Evolutionary conservation across 345 rosid species (phyloP).

Genomic region (Pelargonium nanum): DNA sequence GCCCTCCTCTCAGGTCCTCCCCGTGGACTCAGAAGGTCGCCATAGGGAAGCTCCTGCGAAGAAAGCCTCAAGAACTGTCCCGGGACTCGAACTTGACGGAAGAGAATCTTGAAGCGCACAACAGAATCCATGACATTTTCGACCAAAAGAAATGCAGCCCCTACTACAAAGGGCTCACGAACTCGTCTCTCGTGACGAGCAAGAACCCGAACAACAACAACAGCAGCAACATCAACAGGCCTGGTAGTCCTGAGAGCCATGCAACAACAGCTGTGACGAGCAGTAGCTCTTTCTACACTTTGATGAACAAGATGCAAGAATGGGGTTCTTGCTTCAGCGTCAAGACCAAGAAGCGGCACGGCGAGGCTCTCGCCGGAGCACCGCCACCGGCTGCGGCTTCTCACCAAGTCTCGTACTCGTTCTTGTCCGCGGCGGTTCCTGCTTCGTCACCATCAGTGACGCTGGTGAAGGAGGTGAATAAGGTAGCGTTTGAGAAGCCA

Average conservation of each 20-base stretch:
- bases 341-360: slow-evolving; percentile 1
- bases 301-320: slow-evolving; percentile 28
- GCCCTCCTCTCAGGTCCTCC: background rate
- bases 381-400: background rate
- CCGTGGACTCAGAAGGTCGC: background rate
- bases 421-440: background rate
- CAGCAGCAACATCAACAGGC: background rate
- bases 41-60: background rate
- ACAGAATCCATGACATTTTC: slow-evolving; percentile 19
- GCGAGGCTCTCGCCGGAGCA: background rate
- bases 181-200: slow-evolving; percentile 26
- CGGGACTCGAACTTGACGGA: slow-evolving; percentile 28
- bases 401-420: no score
- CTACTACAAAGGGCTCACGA: slow-evolving; percentile 42
- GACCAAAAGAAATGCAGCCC: slow-evolving; percentile 37
- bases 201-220: slow-evolving; percentile 10
- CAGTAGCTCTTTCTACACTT: slow-evolving; percentile 20
- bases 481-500: slow-evolving; percentile 34
- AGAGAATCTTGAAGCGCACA: slow-evolving; percentile 36
- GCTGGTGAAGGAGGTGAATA: background rate
- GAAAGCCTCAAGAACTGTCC: background rate
- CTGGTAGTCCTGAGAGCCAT: slow-evolving; percentile 36
- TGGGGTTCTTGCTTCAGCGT: slow-evolving; percentile 25
- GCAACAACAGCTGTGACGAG: slow-evolving; percentile 16
- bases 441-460: background rate